phyloP scores from a whole-genome alignment of 179 eudicot genomes.

The Spergularia azorica region DNA sequence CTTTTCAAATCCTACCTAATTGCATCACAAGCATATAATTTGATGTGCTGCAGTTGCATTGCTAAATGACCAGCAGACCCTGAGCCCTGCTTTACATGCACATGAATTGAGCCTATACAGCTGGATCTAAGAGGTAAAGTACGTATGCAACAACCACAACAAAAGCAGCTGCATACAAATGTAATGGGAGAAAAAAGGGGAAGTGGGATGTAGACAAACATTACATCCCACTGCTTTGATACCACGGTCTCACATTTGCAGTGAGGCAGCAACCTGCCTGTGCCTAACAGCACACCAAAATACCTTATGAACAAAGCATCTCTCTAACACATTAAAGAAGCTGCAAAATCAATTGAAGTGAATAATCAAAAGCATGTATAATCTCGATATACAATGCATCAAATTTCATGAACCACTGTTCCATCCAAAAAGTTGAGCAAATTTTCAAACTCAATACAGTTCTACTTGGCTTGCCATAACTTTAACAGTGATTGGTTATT shows the following conservation, averaged over 20 bases:
- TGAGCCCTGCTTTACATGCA: constrained; percentile 1
- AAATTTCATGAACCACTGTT: background rate
- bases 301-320: background rate
- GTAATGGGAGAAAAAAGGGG: background rate
- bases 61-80: too few species aligned
- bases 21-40: background rate
- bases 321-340: background rate
- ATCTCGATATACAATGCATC: too few species aligned
- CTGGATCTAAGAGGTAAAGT: too few species aligned
- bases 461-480: background rate
- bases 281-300: background rate
- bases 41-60: background rate
- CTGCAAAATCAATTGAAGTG: background rate
- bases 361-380: background rate
- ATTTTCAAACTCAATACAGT: background rate
- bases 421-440: background rate
- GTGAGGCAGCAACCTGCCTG: background rate
- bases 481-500: background rate
- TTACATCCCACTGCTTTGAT: background rate
- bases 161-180: background rate
- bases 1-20: background rate
- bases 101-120: background rate
- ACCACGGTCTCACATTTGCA: background rate
- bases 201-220: background rate
- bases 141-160: background rate